A percentile compares a stretch with the other conserved stretches of the same genome.
Evolutionary conservation across 257 asterid species (phyloP).

Genomic region (Penstemon eatonii): DNA sequence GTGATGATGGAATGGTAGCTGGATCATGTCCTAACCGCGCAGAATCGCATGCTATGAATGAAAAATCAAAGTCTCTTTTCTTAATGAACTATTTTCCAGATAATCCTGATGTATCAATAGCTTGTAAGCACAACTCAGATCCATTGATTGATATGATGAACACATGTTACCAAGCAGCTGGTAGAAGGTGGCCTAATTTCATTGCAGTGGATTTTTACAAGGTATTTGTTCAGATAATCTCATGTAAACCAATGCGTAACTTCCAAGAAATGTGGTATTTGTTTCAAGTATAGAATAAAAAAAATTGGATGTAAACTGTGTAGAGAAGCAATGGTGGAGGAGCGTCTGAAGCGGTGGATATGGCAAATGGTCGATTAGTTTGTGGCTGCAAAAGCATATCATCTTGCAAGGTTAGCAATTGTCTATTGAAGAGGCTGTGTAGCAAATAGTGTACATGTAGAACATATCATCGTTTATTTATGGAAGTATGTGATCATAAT

Average conservation of each 20-base stretch:
- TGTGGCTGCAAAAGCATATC: constrained; percentile 80
- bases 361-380: constrained; percentile 70
- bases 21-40: constrained; percentile 87
- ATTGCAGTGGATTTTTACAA: constrained; percentile 86
- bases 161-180: constrained; percentile 72
- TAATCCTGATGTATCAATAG: constrained; percentile 64
- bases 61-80: constrained; percentile 70
- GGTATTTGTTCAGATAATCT: constrained; percentile 42
- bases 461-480: not conserved
- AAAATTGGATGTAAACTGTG: constrained; percentile 17
- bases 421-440: not conserved
- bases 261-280: not conserved
- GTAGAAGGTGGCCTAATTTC: constrained; percentile 88
- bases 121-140: constrained; percentile 86
- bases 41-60: constrained; percentile 73
- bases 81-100: constrained; percentile 82
- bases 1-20: constrained; percentile 70
- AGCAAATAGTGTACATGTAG: too few relatives aligned
- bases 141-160: constrained; percentile 72
- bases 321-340: constrained; percentile 99
- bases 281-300: not conserved
- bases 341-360: constrained; percentile 77
- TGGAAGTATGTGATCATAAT: not conserved
- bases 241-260: not conserved
- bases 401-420: constrained; percentile 62